These are phyloP conservation scores for Spatholobus suberectus DNA, from an alignment of 306 rosid genomes.

Conservation along the genomic window DNA sequence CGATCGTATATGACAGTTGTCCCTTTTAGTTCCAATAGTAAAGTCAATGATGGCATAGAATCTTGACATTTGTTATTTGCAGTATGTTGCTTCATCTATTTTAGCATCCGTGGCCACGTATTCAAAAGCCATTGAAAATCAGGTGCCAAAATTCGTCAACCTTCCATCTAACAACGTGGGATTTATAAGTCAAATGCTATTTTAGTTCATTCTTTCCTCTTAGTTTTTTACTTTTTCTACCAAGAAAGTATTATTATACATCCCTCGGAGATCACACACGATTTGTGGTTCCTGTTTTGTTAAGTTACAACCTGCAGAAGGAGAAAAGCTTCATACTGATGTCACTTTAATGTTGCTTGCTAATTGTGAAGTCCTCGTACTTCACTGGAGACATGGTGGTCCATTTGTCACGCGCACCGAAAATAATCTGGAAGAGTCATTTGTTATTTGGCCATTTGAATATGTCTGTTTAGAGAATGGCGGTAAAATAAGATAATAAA, in stretches of 20 bases:
- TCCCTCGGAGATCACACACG: constrained; percentile 22
- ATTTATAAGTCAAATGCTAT: constrained; percentile 44
- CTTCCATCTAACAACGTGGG: constrained; percentile 66
- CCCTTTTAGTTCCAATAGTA: constrained; percentile 38
- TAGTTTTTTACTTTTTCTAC: constrained; percentile 27
- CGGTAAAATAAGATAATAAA: background rate
- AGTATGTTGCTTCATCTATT: constrained; percentile 44
- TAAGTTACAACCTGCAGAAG: constrained; percentile 30
- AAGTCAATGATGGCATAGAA: constrained; percentile 52
- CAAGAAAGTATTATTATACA: constrained; percentile 36
- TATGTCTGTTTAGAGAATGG: background rate
- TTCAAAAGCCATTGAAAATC: constrained; percentile 65
- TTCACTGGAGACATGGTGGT: constrained; percentile 14
- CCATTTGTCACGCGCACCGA: constrained; percentile 2
- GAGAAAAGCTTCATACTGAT: constrained; percentile 31
- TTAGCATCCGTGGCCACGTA: constrained; percentile 37
- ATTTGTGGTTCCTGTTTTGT: constrained; percentile 35
- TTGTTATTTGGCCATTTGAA: background rate
- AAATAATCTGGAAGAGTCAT: constrained; percentile 24
- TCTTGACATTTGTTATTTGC: constrained; percentile 51
- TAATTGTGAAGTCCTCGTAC: constrained; percentile 19
- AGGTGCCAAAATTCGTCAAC: constrained; percentile 71
- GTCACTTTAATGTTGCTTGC: constrained; percentile 43
- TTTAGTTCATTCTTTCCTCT: constrained; percentile 29
- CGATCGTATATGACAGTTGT: constrained; percentile 43